phyloP scores from a whole-genome alignment of 371 early-diverging fungal species.

The Phascolomyces articulosus region DNA sequence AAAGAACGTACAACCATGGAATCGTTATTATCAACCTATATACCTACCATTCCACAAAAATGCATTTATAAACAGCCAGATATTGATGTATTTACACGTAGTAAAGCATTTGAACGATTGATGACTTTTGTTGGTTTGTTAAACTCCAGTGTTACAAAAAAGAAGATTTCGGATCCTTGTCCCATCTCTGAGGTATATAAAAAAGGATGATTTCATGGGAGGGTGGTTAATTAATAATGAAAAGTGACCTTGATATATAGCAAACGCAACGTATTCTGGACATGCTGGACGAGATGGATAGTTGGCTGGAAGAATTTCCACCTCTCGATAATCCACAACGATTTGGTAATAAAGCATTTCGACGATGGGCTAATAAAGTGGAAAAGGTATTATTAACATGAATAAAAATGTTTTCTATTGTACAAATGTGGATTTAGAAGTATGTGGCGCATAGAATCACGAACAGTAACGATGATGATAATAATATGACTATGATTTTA shows the following conservation, averaged over 20 bases:
- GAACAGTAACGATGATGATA: too few species aligned
- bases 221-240: too few species aligned
- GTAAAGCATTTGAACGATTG: constrained; percentile 71
- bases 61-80: constrained; percentile 58
- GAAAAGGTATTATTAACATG: constrained; percentile 40
- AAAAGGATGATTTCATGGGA: background rate
- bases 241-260: constrained; percentile 30
- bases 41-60: constrained; percentile 47
- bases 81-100: constrained; percentile 57
- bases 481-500: too few species aligned
- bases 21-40: constrained; percentile 17
- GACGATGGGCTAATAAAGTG: constrained; percentile 62
- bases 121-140: constrained; percentile 74
- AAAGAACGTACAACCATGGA: background rate
- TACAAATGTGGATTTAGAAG: background rate
- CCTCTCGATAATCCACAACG: constrained; percentile 74
- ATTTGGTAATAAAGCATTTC: constrained; percentile 82
- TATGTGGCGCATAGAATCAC: too few species aligned
- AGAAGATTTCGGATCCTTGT: constrained; percentile 59
- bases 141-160: constrained; percentile 68
- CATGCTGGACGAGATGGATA: constrained; percentile 66
- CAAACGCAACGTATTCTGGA: constrained; percentile 55
- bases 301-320: constrained; percentile 79
- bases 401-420: background rate
- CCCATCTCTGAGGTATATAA: constrained; percentile 50